These are phyloP conservation scores for Yarrowia deformans DNA, from an alignment of 805 yeast species.

Conservation along the genomic window DNA sequence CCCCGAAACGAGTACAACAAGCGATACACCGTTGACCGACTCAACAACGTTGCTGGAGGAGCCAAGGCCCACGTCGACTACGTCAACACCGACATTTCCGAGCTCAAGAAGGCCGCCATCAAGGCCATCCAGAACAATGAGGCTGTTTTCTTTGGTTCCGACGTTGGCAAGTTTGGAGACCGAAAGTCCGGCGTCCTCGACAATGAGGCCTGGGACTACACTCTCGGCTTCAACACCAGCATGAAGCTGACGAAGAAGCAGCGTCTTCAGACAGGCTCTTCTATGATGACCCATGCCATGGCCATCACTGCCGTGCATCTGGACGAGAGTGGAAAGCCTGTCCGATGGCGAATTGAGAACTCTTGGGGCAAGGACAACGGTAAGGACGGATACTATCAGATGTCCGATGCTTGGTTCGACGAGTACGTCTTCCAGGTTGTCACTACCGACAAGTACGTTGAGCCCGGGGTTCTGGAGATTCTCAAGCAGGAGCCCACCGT, in stretches of 20 bases:
- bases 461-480: slow-evolving; percentile 52
- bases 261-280: slow-evolving; percentile 71
- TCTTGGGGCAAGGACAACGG: slow-evolving; percentile 79
- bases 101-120: slow-evolving; percentile 66
- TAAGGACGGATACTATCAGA: slow-evolving; percentile 68
- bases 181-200: slow-evolving; percentile 74
- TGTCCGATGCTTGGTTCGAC: slow-evolving; percentile 77
- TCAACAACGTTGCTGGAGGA: slow-evolving; percentile 76
- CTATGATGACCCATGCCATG: slow-evolving; percentile 93
- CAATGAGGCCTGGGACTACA: slow-evolving; percentile 69
- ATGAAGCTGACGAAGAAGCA: slow-evolving; percentile 67
- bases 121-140: slow-evolving; percentile 73
- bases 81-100: slow-evolving; percentile 68
- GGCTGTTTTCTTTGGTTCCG: slow-evolving; percentile 88
- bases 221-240: slow-evolving; percentile 52
- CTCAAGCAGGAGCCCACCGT: slow-evolving; percentile 59
- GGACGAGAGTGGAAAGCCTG: slow-evolving; percentile 65
- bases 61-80: slow-evolving; percentile 61
- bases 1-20: slow-evolving; percentile 76
- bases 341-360: slow-evolving; percentile 76
- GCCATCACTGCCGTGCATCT: slow-evolving; percentile 80
- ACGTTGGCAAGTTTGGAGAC: slow-evolving; percentile 81
- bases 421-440: slow-evolving; percentile 79
- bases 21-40: slow-evolving; percentile 72
- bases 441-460: slow-evolving; percentile 60